Evolutionary conservation across 495 filamentous ascomycete species (phyloP).

Genomic region (Aspergillus sparsus): DNA sequence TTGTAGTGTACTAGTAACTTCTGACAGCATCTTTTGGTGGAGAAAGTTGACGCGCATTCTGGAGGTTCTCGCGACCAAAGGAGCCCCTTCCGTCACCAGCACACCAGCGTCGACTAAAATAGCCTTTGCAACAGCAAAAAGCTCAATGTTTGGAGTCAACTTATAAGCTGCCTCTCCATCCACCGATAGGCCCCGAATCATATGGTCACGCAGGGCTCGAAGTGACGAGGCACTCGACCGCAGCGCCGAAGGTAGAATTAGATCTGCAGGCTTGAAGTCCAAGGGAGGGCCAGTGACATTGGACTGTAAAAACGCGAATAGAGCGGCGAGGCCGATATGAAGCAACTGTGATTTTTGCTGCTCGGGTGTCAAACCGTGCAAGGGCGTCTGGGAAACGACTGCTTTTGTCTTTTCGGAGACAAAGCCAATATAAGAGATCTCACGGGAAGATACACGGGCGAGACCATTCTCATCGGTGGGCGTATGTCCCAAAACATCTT

Average conservation of each 20-base stretch:
- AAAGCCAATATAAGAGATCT: conserved; percentile 42
- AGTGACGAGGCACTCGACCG: conserved; percentile 30
- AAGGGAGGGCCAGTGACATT: conserved; percentile 88
- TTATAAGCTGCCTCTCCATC: conserved; percentile 88
- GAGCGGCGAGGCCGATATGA: conserved; percentile 65
- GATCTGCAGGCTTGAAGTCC: conserved; percentile 51
- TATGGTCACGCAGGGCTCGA: conserved; percentile 47
- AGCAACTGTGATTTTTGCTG: conserved; percentile 49
- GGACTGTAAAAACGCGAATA: conserved; percentile 84
- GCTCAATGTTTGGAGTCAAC: conserved; percentile 76
- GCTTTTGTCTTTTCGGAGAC: conserved; percentile 36
- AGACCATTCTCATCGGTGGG: conserved; percentile 27
- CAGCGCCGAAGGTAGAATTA: conserved; percentile 54
- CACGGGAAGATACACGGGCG: conserved; percentile 29
- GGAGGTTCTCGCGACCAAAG: conserved; percentile 39
- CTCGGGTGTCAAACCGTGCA: conserved; percentile 31
- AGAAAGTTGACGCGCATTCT: conserved; percentile 74
- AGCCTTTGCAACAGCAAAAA: conserved; percentile 74
- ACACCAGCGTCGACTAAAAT: conserved; percentile 58
- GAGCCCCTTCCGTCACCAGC: conserved; percentile 40
- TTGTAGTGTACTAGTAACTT: conserved; percentile 68
- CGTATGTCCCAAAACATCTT: conserved; percentile 38
- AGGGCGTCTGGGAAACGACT: conserved; percentile 22
- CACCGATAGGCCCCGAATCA: conserved; percentile 66
- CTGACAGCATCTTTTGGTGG: conserved; percentile 85